Evolutionary conservation across 2,329 filamentous ascomycete genomes (phyloP), one percentile per base, ranked within the genome.

Genomic region (Pseudocercospora ulei): DNA sequence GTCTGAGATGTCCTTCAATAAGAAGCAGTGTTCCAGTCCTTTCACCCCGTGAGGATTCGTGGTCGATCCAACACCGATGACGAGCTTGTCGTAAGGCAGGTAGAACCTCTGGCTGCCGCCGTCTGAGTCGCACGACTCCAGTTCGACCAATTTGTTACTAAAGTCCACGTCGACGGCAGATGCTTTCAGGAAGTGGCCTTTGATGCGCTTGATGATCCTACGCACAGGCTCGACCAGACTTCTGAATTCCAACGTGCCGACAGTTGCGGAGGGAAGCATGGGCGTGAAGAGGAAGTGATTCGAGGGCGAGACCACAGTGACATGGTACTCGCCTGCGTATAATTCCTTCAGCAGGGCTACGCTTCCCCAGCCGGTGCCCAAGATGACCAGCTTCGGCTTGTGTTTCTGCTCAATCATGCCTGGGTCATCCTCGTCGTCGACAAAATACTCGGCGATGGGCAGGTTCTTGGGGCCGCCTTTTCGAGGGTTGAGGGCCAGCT

Each of bases 221-320:
- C 90, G 76, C 45, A 98, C 83, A 0, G 90, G 90, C 62, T 98
- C 90, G 25, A 95, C 85, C 42, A 98, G 69, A 34, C 86, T 94
- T 49, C 88, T 73, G 55, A 96, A 68, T 57, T 94, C 88, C 19
- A 98, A 69, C 0, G 90, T 98, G 7, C 92, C 92, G 4, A 98
- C 90, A 0, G 92, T 98, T 5, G 90, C 92, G 20, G 86, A 94
- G 1, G 90, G 90, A 27, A 98, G 70, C 87, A 98, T 96, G 0
- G 90, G 90, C 1, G 90, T 98, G 62, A 98, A 98, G 19, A 98
- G 67, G 65, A 98, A 98, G 65, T 96, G 94, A 56, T 96, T 96
- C 22, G 82, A 82, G 0, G 90, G 88, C 7, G 86, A 93, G 27
- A 98, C 80, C 24, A 98, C 81, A 3, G 88, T 96, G 51, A 98